These are phyloP conservation scores for Coniochaeta sp. DNA, from an alignment of 2,329 filamentous ascomycete genomes.

Conservation along the genomic window DNA sequence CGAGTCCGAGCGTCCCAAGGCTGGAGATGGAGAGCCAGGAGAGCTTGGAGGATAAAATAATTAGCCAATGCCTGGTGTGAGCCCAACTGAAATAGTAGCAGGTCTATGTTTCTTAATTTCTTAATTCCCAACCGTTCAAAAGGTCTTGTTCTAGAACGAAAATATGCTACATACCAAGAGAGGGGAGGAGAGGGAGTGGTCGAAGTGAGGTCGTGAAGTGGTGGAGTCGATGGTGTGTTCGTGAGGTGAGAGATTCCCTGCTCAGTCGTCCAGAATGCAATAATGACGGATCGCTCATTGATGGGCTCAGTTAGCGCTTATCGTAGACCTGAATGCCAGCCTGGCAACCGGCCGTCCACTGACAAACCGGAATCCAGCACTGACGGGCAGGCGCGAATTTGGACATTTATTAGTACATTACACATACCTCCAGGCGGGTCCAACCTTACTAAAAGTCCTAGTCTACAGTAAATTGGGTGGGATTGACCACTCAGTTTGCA, in stretches of 20 bases:
- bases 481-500: background rate
- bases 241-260: background rate
- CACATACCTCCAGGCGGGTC: background rate
- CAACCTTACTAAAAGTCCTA: background rate
- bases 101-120: no score
- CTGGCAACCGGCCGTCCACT: background rate
- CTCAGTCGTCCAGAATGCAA: background rate
- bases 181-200: background rate
- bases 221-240: background rate
- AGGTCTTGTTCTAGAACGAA: background rate
- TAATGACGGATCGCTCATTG: background rate
- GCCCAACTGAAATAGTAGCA: background rate
- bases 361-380: background rate
- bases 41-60: background rate
- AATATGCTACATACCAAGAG: background rate
- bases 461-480: background rate
- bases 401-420: background rate
- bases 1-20: background rate
- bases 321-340: background rate
- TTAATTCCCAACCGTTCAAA: background rate
- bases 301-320: background rate
- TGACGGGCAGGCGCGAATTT: background rate
- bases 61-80: background rate
- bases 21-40: background rate
- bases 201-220: background rate